Conservation (phyloP, 768 basidiomycete genomes). For the Phylloporus arenicola region DNA sequence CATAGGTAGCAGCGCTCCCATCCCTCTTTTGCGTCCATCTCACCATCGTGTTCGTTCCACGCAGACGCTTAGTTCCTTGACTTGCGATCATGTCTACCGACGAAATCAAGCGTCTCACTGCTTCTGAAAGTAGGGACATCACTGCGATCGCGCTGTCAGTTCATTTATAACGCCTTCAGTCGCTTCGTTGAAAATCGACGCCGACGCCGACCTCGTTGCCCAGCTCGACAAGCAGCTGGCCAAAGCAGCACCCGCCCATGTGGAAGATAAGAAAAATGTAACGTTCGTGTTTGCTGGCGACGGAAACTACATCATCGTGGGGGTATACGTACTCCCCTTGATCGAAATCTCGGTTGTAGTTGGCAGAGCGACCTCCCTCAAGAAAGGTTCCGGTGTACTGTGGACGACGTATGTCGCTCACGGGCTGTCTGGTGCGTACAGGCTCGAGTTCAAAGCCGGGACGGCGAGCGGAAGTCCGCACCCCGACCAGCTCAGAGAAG, state of each 20-base stretch:
- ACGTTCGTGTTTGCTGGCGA: neutral
- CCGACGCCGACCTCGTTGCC: neutral
- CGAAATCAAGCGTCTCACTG: neutral
- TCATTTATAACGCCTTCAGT: neutral
- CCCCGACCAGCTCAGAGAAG: slow-evolving; percentile 6
- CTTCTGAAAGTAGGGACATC: neutral
- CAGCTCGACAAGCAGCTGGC: neutral
- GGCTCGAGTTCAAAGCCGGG: neutral
- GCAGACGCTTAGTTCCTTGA: neutral
- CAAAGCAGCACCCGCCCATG: neutral
- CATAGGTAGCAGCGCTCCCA: neutral
- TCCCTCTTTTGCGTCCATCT: neutral
- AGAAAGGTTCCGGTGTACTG: neutral
- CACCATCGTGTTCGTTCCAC: neutral
- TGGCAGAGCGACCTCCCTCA: neutral
- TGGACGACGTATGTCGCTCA: neutral
- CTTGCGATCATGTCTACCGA: neutral
- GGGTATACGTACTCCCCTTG: neutral
- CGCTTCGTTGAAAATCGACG: neutral
- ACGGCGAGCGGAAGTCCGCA: slow-evolving; percentile 17
- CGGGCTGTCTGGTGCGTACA: neutral
- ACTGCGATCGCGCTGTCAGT: neutral
- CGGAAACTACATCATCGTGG: neutral
- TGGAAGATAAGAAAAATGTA: neutral
- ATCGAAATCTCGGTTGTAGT: neutral